phyloP scores from a whole-genome alignment of 2,329 filamentous ascomycete genomes.

The Exophiala lecanii-corni region DNA sequence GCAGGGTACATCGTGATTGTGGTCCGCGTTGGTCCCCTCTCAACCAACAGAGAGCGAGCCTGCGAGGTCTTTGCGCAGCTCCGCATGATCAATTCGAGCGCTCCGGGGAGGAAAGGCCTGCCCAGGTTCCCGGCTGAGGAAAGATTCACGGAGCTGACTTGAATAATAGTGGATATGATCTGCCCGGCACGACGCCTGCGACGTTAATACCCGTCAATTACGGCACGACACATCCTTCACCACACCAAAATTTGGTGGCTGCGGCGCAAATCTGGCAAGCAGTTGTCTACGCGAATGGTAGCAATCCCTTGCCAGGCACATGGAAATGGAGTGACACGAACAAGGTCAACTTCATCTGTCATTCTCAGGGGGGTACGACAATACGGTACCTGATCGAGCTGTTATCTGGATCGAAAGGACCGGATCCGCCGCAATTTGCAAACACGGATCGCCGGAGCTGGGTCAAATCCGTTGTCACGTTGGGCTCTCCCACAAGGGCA shows the following conservation, averaged over 20 bases:
- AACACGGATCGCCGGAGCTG: neutral
- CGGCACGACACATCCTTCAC: neutral
- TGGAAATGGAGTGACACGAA: neutral
- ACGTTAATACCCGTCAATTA: neutral
- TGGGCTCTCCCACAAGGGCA: neutral
- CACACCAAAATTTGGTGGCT: neutral
- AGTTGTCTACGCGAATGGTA: neutral
- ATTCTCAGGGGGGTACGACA: neutral
- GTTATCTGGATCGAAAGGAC: neutral
- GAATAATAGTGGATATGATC: neutral
- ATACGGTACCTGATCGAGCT: neutral
- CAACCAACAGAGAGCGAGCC: neutral
- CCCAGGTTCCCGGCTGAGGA: neutral
- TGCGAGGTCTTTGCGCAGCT: neutral
- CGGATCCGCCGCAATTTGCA: neutral
- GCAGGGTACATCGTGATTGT: neutral
- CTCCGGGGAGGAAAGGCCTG: neutral
- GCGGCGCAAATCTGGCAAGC: neutral
- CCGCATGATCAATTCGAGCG: neutral
- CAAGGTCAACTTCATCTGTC: neutral
- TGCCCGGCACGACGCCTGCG: neutral
- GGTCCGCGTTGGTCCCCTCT: neutral
- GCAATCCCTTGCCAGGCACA: neutral
- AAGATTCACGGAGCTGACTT: too few relatives aligned
- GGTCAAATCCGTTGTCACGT: neutral